Base-by-base conservation (phyloP, 177 flowering plant species). In the Tripterygium wilfordii region DNA sequence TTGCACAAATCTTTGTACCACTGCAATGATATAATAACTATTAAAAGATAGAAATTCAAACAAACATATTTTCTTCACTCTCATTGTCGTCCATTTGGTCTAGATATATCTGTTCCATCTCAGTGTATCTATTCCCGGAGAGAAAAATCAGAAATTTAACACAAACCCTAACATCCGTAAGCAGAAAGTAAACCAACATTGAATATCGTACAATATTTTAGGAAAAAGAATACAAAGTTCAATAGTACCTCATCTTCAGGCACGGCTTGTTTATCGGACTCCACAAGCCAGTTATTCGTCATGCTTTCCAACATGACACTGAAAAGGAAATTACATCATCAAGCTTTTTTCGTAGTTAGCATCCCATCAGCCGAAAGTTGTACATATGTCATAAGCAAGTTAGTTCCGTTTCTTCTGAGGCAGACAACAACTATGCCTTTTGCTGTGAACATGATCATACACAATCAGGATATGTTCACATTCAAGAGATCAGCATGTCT, bases 401-500 rank as follows among this genome's bases (percentile, higher is more conserved):
- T 87, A 88, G 53, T 76, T 63, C 64, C 74, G 54, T 62, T 66
- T 72, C 54, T 74, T 82, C 55, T 68, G 79, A 49, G 86, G 68
- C 22, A 84, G 19, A n/a, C n/a, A n/a, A 47, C 70, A 61, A 49
- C 77, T 86, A n/a, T 53, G 70, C 35, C 75, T 76, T 56, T 62
- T 57, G 36, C 51, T 47, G 42, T 70, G 67, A 14, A 77, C 62
- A 62, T 71, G 81, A 64, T 87, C 94, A 60, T 60, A 75, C n/a
- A 64, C 44, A 56, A 86, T 84, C 90, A 94, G 82, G 23, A 65
- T 69, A 51, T 82, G 86, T 41, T 82, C 85, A 69, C 82, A 84
- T 4, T 87, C 94, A 53, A 69, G 66, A 35, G 88, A 80, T 20
- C 94, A 80, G 63, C 96, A 87, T 5, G 86, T 74, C 67, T 90